These are phyloP conservation scores for Fraxinus quadrangulata DNA, from an alignment of 257 asterid genomes.

Conservation along the genomic window DNA sequence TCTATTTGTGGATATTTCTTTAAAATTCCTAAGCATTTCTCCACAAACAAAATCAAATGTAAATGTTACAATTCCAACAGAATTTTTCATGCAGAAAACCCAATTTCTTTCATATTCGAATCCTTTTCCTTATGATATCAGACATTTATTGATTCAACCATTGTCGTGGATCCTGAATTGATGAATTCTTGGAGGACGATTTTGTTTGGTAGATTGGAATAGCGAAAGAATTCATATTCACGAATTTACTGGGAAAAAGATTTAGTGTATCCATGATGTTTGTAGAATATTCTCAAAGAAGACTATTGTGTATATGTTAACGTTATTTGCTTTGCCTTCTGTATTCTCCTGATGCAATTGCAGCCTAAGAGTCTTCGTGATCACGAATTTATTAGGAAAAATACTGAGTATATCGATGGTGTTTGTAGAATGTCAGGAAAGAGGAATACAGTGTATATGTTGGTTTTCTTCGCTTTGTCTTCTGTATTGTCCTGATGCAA, in stretches of 20 bases:
- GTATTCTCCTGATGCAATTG: slow-evolving; percentile 4
- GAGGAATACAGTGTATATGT: slow-evolving; percentile 7
- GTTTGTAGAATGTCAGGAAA: slow-evolving; percentile 20
- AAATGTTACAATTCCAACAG: not conserved
- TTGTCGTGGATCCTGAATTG: not conserved
- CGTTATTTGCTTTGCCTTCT: slow-evolving; percentile 1
- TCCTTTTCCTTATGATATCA: not conserved
- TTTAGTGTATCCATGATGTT: not conserved
- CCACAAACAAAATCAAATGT: not conserved
- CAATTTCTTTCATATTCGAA: not conserved
- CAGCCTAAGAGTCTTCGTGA: not conserved
- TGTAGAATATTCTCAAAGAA: not conserved
- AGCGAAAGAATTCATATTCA: not conserved
- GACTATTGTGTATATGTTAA: not conserved
- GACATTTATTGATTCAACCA: not conserved
- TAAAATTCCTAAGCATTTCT: not conserved
- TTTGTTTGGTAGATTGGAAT: not conserved
- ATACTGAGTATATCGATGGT: not conserved
- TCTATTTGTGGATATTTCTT: too few relatives aligned
- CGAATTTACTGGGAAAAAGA: not conserved
- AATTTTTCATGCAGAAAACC: not conserved
- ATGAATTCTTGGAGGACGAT: not conserved
- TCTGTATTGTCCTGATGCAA: slow-evolving; percentile 13
- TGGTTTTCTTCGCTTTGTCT: slow-evolving; percentile 1
- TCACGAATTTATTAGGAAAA: too few relatives aligned